A percentile compares a stretch with the other conserved stretches of the same genome.
Conservation (phyloP, 106 monocot species). For the Dendrobium catenatum region DNA sequence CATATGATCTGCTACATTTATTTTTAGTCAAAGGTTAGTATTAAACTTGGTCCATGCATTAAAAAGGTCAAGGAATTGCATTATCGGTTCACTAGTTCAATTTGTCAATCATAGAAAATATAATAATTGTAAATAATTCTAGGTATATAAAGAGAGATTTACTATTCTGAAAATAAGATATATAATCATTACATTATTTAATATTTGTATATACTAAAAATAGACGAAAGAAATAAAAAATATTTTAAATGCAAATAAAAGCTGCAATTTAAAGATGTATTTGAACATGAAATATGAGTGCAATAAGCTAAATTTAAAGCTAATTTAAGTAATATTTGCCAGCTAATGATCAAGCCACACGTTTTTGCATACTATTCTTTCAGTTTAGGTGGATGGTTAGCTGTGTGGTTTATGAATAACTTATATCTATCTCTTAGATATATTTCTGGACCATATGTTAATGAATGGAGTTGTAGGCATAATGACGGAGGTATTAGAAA, state of each 20-base stretch:
- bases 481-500: not conserved
- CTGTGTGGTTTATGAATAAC: not conserved
- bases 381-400: not conserved
- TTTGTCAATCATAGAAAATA: too few relatives aligned
- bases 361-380: not conserved
- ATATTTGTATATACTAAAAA: not conserved
- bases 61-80: not conserved
- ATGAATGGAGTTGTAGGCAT: not conserved
- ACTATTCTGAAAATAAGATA: not conserved
- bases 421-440: not conserved
- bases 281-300: not conserved
- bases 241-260: not conserved
- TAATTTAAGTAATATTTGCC: not conserved
- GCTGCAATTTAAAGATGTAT: not conserved
- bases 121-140: not conserved
- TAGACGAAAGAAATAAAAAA: not conserved
- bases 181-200: not conserved
- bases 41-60: not conserved
- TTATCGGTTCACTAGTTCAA: too few relatives aligned
- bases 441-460: not conserved
- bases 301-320: not conserved
- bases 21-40: not conserved
- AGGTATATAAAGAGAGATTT: not conserved
- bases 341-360: not conserved
- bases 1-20: not conserved